These are phyloP conservation scores for Tritrichomonas musculus DNA, from an alignment of 208 protist genomes.

Conservation along the genomic window DNA sequence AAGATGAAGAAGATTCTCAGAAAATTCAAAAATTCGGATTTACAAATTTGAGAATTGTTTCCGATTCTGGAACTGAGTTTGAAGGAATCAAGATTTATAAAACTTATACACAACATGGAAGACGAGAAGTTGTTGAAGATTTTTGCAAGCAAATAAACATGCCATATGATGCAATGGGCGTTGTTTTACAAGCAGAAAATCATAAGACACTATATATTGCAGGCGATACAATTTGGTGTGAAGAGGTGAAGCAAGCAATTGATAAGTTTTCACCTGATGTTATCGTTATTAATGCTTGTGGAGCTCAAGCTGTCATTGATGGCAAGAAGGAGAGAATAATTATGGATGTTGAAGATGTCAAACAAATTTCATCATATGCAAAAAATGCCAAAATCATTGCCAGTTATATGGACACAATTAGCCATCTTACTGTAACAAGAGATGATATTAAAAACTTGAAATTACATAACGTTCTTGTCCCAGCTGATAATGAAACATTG, in stretches of 20 bases:
- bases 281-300: neutral
- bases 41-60: neutral
- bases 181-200: neutral
- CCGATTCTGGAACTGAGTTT: neutral
- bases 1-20: neutral
- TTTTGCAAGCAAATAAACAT: neutral
- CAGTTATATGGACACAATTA: neutral
- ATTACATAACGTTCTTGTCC: neutral
- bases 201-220: neutral
- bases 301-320: neutral
- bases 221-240: neutral
- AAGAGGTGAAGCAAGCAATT: neutral
- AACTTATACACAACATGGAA: neutral
- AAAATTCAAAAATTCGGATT: neutral
- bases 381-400: neutral
- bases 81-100: neutral
- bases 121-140: no score
- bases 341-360: neutral
- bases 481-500: neutral
- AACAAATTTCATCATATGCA: no score
- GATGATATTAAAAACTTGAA: neutral
- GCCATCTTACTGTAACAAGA: neutral
- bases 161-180: neutral
- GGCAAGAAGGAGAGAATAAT: neutral
- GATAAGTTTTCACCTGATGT: neutral